Percentiles rank a stretch among this genome's conserved stretches.
phyloP scores from a whole-genome alignment of 805 yeast genomes.

The Wickerhamomyces alni region DNA sequence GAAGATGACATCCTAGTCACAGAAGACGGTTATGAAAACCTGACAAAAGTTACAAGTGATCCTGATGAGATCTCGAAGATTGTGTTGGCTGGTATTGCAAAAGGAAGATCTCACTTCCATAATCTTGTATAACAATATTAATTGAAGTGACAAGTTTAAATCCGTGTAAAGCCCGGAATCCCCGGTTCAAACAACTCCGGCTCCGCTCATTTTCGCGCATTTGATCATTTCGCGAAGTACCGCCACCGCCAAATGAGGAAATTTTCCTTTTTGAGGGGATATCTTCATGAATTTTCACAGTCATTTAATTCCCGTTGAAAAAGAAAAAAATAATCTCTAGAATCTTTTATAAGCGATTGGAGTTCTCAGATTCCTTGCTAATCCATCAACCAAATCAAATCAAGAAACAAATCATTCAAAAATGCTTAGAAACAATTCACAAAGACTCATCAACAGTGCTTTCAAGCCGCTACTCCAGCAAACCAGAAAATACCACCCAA shows the following conservation, averaged over 20 bases:
- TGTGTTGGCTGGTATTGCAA: constrained; percentile 62
- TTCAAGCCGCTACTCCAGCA: constrained; percentile 20
- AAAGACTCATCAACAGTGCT: constrained; percentile 11
- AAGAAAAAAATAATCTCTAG: too few species aligned
- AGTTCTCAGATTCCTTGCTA: too few species aligned
- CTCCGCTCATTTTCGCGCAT: too few species aligned
- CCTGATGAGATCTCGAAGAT: constrained; percentile 76
- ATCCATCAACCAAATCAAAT: background rate
- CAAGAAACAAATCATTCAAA: background rate
- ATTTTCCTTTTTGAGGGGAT: too few species aligned
- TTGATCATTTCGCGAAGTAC: too few species aligned
- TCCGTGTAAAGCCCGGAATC: too few species aligned
- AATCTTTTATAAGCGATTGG: too few species aligned
- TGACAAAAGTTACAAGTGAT: constrained; percentile 81
- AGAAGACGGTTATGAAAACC: constrained; percentile 66
- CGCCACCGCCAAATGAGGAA: background rate
- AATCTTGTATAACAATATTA: too few species aligned
- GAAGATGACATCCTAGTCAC: constrained; percentile 90
- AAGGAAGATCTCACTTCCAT: constrained; percentile 62
- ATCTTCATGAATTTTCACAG: too few species aligned
- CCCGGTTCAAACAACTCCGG: too few species aligned
- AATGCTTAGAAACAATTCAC: constrained; percentile 19
- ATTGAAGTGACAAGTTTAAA: too few species aligned
- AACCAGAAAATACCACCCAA: constrained; percentile 67
- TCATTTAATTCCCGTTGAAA: too few species aligned